Percentiles rank a stretch among this genome's conserved stretches.
These are phyloP conservation scores for Cutaneotrichosporon sp. DNA, from an alignment of 1,284 basidiomycete species.

Conservation along the genomic window DNA sequence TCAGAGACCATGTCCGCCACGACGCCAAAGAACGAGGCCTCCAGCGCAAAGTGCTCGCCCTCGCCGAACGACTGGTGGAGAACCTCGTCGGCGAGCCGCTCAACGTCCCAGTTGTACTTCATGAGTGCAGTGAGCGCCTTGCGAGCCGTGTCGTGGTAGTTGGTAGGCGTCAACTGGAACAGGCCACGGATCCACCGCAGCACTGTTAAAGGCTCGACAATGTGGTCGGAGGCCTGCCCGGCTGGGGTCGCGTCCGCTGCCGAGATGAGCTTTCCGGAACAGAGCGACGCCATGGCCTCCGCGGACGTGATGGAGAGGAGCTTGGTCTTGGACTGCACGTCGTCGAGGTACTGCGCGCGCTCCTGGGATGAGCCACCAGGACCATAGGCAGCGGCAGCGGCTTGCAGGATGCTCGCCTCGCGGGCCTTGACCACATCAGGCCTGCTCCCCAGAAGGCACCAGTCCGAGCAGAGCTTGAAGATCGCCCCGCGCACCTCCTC, in stretches of 20 bases:
- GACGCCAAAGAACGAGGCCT: conserved; percentile 71
- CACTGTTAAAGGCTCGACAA: conserved; percentile 53
- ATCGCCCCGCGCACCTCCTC: conserved; percentile 74
- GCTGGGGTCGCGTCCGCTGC: conserved; percentile 40
- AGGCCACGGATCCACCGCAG: conserved; percentile 57
- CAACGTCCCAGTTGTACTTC: conserved; percentile 62
- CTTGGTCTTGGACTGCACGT: conserved; percentile 70
- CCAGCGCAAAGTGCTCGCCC: conserved; percentile 53
- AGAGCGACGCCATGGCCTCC: conserved; percentile 80
- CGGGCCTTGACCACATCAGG: conserved; percentile 73
- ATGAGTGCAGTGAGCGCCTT: conserved; percentile 77
- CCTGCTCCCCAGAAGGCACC: conserved; percentile 84
- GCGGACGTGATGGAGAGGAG: conserved; percentile 74
- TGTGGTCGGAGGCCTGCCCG: conserved; percentile 39
- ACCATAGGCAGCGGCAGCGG: conserved; percentile 60
- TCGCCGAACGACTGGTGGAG: conserved; percentile 72
- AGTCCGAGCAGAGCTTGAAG: conserved; percentile 87
- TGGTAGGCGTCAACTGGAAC: conserved; percentile 49
- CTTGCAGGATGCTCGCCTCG: conserved; percentile 71
- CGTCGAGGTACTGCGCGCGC: conserved; percentile 60
- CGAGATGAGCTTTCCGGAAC: conserved; percentile 54
- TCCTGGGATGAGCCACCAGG: conserved; percentile 54
- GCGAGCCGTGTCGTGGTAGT: conserved; percentile 54
- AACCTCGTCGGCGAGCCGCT: conserved; percentile 67
- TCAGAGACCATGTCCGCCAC: conserved; percentile 64